phyloP scores from a whole-genome alignment of 345 rosid species.

The Brassica incana region DNA sequence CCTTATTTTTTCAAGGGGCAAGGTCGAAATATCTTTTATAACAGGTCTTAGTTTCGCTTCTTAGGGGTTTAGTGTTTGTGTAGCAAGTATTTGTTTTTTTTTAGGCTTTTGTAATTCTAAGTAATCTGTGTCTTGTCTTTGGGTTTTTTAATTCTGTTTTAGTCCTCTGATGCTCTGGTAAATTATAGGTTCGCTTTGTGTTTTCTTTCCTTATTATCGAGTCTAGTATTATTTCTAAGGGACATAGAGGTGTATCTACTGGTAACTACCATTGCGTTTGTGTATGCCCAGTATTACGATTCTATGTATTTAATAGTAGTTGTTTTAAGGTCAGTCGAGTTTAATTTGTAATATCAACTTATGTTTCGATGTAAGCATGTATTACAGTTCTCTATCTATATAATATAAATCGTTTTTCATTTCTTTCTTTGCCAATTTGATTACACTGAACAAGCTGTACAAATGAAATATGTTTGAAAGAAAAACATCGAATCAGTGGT shows the following conservation, averaged over 20 bases:
- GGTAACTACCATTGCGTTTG: neutral
- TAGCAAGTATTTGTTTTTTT: constrained; percentile 30
- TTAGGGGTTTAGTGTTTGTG: constrained; percentile 37
- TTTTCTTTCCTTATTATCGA: neutral
- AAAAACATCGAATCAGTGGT: neutral
- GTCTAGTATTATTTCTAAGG: neutral
- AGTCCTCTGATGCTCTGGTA: neutral
- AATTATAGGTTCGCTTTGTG: constrained; percentile 3
- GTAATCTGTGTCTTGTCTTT: neutral
- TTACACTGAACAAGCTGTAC: neutral
- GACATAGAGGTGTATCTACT: constrained; percentile 1
- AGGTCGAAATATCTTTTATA: constrained; percentile 39
- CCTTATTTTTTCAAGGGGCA: constrained; percentile 91
- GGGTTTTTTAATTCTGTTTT: neutral
- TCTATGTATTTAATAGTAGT: constrained; percentile 11
- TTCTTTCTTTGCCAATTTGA: neutral
- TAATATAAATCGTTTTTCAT: neutral
- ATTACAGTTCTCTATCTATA: constrained; percentile 13
- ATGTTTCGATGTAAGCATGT: constrained; percentile 27
- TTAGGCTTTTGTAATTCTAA: neutral
- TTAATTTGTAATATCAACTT: constrained; percentile 9
- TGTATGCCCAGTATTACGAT: neutral
- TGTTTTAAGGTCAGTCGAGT: neutral
- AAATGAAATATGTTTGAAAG: neutral
- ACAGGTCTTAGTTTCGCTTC: constrained; percentile 42